phyloP scores from a whole-genome alignment of 768 basidiomycete genomes.

The Lactarius pseudohatsudake region DNA sequence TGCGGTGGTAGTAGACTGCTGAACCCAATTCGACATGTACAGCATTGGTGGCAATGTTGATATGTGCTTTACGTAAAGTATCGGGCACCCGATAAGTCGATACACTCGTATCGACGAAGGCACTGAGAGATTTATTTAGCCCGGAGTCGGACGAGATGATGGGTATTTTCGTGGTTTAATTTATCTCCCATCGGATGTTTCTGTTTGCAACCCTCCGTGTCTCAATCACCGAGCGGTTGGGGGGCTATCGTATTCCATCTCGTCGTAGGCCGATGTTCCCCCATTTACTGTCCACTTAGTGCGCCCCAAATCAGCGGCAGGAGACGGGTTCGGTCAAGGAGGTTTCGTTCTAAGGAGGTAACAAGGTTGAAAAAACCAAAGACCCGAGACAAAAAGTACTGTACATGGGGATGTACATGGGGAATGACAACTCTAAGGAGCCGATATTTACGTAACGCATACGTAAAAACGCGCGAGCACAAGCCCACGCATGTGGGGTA shows the following conservation, averaged over 20 bases:
- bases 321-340: background rate
- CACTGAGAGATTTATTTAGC: background rate
- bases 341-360: slow-evolving; percentile 1
- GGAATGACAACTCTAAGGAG: background rate
- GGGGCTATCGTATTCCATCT: background rate
- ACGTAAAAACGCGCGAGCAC: background rate
- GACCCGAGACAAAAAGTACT: background rate
- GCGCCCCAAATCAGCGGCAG: background rate
- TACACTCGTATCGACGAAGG: background rate
- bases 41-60: no score
- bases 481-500: background rate
- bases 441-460: background rate
- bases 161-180: background rate
- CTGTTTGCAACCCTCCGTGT: background rate
- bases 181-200: background rate
- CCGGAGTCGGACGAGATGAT: background rate
- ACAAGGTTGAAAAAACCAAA: background rate
- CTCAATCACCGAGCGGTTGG: background rate
- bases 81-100: background rate
- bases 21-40: background rate
- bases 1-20: background rate
- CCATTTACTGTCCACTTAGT: background rate
- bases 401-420: background rate
- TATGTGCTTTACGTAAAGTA: background rate
- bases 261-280: background rate